Evolutionary conservation across 257 asterid species (phyloP).

Genomic region (Penstemon barbatus): DNA sequence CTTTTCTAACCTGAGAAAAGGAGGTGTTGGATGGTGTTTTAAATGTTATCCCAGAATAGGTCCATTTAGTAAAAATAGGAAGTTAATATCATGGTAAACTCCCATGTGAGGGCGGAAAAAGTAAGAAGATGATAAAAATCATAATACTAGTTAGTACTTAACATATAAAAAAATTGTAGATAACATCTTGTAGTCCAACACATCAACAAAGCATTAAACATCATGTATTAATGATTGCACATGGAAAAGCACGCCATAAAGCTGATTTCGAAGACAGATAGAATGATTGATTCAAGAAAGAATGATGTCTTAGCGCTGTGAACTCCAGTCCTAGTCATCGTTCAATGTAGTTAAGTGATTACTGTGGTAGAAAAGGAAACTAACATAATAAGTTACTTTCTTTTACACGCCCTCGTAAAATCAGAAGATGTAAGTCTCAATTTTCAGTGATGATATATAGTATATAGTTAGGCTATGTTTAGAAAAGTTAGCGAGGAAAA

Average conservation of each 20-base stretch:
- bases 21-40: constrained; percentile 11
- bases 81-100: constrained; percentile 8
- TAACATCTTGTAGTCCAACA: neutral
- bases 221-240: neutral
- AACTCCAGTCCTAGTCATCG: neutral
- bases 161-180: neutral
- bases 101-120: constrained; percentile 4
- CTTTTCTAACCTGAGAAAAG: constrained; percentile 53
- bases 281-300: neutral
- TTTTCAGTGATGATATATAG: neutral
- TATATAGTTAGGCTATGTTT: too few species aligned
- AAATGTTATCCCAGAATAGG: neutral
- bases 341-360: neutral
- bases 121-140: neutral
- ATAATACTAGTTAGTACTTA: neutral
- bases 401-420: neutral
- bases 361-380: neutral
- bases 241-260: neutral
- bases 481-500: too few species aligned
- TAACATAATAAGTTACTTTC: neutral
- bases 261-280: neutral
- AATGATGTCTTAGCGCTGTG: neutral
- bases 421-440: neutral
- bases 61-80: neutral
- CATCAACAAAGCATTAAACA: constrained; percentile 3